Percentiles rank a stretch among this genome's conserved stretches.
Conservation (phyloP, 1,284 basidiomycete genomes). For the Ceratobasidium papillatum region DNA sequence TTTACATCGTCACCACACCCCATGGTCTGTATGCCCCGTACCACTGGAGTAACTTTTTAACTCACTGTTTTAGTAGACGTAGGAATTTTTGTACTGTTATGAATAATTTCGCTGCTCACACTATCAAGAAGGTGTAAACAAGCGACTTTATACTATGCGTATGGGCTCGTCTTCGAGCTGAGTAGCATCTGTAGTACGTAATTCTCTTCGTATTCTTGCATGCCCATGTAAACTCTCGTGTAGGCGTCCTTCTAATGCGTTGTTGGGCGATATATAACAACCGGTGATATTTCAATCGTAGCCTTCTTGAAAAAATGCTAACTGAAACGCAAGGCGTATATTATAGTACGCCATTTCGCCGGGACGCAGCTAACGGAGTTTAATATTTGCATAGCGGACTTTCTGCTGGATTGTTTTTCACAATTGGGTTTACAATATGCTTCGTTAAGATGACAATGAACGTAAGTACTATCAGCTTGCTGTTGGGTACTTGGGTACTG, state of each 20-base stretch:
- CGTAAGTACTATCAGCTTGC: not conserved
- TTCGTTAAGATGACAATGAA: conserved; percentile 3
- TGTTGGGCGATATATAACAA: not conserved
- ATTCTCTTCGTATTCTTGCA: too few species aligned
- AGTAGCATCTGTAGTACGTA: not conserved
- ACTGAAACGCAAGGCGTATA: not conserved
- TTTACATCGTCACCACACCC: not conserved
- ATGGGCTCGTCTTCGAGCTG: not conserved
- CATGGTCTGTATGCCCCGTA: not conserved
- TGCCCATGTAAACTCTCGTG: not conserved
- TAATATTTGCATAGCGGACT: not conserved
- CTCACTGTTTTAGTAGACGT: not conserved
- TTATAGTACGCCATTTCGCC: not conserved
- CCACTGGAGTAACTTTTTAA: too few species aligned
- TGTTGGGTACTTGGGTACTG: not conserved
- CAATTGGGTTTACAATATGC: not conserved
- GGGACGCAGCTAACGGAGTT: too few species aligned
- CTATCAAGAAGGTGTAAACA: not conserved
- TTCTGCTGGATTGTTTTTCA: not conserved
- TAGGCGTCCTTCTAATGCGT: not conserved
- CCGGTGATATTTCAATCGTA: not conserved
- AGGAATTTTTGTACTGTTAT: not conserved
- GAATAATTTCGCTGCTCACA: not conserved
- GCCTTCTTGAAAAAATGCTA: not conserved
- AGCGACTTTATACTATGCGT: not conserved